phyloP scores from a whole-genome alignment of 2,329 filamentous ascomycete genomes.

The Exophiala dermatitidis region DNA sequence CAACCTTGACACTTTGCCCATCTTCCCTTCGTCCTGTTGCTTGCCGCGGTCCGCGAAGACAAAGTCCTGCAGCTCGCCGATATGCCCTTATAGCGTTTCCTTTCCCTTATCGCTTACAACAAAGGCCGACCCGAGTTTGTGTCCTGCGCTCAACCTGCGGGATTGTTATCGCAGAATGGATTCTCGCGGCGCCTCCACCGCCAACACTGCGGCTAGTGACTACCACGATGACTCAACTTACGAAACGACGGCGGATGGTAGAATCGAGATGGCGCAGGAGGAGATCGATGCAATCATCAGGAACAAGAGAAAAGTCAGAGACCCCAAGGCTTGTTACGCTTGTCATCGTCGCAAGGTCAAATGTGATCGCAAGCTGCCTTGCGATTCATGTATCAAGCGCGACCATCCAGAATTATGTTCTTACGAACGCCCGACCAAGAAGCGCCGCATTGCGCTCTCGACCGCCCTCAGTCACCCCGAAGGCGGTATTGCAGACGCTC shows the following conservation, averaged over 20 bases:
- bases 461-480: slow-evolving; percentile 12
- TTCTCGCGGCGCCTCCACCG: slow-evolving; percentile 5
- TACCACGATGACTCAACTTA: slow-evolving; percentile 17
- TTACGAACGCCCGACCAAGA: slow-evolving; percentile 44
- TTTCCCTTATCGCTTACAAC: no score
- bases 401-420: slow-evolving; percentile 45
- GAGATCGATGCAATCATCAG: slow-evolving; percentile 44
- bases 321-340: slow-evolving; percentile 35
- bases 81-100: not conserved
- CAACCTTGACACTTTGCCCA: not conserved
- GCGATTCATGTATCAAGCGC: slow-evolving; percentile 44
- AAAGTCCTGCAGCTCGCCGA: not conserved
- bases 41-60: not conserved
- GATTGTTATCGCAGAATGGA: slow-evolving; percentile 7
- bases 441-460: slow-evolving; percentile 32
- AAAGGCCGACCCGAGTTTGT: no score
- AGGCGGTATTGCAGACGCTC: slow-evolving; percentile 6
- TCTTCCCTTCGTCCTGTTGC: not conserved
- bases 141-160: not conserved
- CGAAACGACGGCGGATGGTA: slow-evolving; percentile 12
- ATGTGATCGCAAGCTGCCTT: slow-evolving; percentile 44
- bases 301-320: slow-evolving; percentile 42
- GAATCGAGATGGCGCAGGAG: slow-evolving; percentile 37
- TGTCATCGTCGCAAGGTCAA: slow-evolving; percentile 34
- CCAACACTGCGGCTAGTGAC: slow-evolving; percentile 7